A percentile compares a stretch with the other conserved stretches of the same genome.
Conservation (phyloP, 2,329 filamentous ascomycete species). For the Penicillium sp. region DNA sequence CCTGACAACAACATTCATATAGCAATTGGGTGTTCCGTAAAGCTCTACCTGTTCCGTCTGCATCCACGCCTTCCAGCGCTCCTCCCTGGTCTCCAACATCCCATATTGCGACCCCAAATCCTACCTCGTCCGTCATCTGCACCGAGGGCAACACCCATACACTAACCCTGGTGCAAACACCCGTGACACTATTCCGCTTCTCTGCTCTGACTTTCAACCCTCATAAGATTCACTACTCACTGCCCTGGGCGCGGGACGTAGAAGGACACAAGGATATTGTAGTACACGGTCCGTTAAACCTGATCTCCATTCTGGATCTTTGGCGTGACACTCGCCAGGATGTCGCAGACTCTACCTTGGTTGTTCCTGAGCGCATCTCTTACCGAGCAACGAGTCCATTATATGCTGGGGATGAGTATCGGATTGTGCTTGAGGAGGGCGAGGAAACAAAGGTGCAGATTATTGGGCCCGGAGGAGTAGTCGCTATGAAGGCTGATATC, state of each 20-base stretch:
- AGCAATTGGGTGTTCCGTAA: constrained; percentile 49
- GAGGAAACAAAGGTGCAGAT: constrained; percentile 35
- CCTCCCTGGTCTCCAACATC: constrained; percentile 7
- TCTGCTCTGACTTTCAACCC: constrained; percentile 47
- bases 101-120: constrained; percentile 15
- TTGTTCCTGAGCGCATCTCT: constrained; percentile 43
- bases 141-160: constrained; percentile 28
- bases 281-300: constrained; percentile 45
- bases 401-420: constrained; percentile 50
- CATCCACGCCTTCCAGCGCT: constrained; percentile 4
- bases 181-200: constrained; percentile 45
- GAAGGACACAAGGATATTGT: constrained; percentile 45
- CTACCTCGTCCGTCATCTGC: constrained; percentile 20
- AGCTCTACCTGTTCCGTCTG: constrained; percentile 29
- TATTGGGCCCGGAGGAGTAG: constrained; percentile 28
- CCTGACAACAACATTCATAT: background rate
- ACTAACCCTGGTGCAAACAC: constrained; percentile 37
- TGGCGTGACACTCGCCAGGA: constrained; percentile 40
- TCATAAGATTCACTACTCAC: constrained; percentile 47
- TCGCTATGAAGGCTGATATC: constrained; percentile 43
- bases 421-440: constrained; percentile 40
- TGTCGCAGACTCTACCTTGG: constrained; percentile 19
- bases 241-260: constrained; percentile 44
- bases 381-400: constrained; percentile 52
- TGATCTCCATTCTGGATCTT: constrained; percentile 44